Base-by-base conservation (phyloP, 73 alveolate species). In the Diophrys appendiculata region DNA sequence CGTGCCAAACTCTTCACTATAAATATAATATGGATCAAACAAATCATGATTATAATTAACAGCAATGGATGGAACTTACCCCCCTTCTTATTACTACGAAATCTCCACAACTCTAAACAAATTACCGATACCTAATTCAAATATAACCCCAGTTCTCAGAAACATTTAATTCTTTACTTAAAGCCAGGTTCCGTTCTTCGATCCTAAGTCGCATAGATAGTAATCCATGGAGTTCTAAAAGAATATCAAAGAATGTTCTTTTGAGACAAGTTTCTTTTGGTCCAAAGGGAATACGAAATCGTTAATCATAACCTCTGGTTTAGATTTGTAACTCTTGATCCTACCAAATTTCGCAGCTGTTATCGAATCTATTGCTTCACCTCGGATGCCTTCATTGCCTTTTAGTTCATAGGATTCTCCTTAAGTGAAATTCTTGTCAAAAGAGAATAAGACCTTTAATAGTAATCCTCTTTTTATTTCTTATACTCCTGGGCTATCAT, bases 321-420 rank as follows among this genome's bases (percentile, higher is more conserved):
- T 3, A 3, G 5, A 2, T n/a, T 67, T 23, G 29, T 23, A 67
- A 3, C 3, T 3, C 1, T 28, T 3, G 26, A 67, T 25, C 24
- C 75, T 18, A 3, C 75, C 75, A 67, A 67, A 67, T 24, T 67
- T 67, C 27, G 75, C 75, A 23, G 54, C 75, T 67, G 75, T 67
- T 29, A 31, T 67, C 3, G 25, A 25, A 67, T 67, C 75, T 25
- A 23, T 31, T 23, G 54, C 23, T 1, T 67, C 24, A 23, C 54
- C 26, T 24, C 25, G 27, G 5, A 67, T 25, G 2, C 75, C 75
- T 3, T 3, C 22, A 67, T 27, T 23, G 26, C 75, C 75, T 23
- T 23, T 3, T 3, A 67, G 25, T 2, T 2, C 24, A 67, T 25
- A 67, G 1, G 43, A 5, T 3, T 23, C 43, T 67, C 75, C 75